These are phyloP conservation scores for Coemansia sp. DNA, from an alignment of 192 early-diverging fungal genomes.

Conservation along the genomic window DNA sequence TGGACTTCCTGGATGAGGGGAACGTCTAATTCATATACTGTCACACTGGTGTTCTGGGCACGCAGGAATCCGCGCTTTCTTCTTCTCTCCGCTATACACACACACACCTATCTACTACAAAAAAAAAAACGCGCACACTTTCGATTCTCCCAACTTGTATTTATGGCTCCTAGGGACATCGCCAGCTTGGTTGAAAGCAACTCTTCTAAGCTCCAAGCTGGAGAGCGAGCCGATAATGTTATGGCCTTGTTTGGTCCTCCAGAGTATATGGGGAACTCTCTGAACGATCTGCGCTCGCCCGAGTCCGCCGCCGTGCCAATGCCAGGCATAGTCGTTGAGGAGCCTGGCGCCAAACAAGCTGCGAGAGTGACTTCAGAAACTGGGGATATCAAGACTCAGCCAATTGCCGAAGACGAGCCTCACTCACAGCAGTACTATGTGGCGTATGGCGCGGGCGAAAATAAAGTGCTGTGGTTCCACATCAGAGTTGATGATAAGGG, in stretches of 20 bases:
- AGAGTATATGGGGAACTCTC: conserved; percentile 18
- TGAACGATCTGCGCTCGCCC: conserved; percentile 18
- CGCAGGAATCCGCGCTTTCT: background rate
- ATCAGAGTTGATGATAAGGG: conserved; percentile 17
- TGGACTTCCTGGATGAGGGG: background rate
- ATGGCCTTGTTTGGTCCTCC: conserved; percentile 22
- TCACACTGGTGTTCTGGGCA: background rate
- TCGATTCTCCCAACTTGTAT: background rate
- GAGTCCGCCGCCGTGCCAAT: conserved; percentile 10
- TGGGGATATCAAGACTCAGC: background rate
- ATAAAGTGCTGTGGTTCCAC: conserved; percentile 43
- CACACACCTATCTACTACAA: too few species aligned
- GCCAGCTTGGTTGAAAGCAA: background rate
- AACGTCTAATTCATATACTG: background rate
- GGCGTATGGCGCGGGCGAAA: conserved; percentile 14
- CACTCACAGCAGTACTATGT: conserved; percentile 31
- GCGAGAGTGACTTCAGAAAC: background rate
- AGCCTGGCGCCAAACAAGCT: background rate
- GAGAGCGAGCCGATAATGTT: background rate
- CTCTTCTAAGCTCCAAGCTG: background rate
- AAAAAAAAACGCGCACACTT: conserved; percentile 1
- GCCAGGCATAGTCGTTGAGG: conserved; percentile 28
- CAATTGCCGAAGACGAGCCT: background rate
- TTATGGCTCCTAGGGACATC: background rate
- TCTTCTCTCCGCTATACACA: too few species aligned